These are phyloP conservation scores for Wickerhamiella musiphila DNA, from an alignment of 805 yeast species.

Conservation along the genomic window DNA sequence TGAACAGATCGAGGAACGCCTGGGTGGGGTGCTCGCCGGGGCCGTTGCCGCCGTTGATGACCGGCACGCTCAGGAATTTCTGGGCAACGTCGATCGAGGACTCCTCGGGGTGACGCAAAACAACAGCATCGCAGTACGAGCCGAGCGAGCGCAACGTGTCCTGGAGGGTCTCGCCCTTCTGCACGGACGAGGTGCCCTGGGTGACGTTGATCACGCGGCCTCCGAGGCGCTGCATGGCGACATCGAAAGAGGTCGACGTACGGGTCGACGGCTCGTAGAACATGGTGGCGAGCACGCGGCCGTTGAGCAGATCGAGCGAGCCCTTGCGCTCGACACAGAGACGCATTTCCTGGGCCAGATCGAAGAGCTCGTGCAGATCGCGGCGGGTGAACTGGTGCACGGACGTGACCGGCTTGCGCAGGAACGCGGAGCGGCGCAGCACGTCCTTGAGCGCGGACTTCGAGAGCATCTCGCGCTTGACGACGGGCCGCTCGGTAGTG, in stretches of 20 bases:
- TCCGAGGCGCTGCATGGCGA: conserved; percentile 99
- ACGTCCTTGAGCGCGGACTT: conserved; percentile 64
- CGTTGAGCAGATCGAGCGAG: conserved; percentile 74
- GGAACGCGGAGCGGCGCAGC: conserved; percentile 80
- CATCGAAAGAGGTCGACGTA: conserved; percentile 91
- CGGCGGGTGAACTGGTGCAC: conserved; percentile 77
- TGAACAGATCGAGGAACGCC: conserved; percentile 91
- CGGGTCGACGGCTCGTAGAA: conserved; percentile 98
- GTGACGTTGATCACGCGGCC: conserved; percentile 87
- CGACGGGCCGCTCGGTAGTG: conserved; percentile 15
- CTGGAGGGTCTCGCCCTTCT: conserved; percentile 95
- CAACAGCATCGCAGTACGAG: conserved; percentile 92
- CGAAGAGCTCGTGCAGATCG: conserved; percentile 80
- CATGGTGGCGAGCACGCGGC: conserved; percentile 82
- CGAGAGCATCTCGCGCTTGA: conserved; percentile 20
- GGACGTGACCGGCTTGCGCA: conserved; percentile 72
- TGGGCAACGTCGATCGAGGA: conserved; percentile 89
- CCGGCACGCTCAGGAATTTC: conserved; percentile 91
- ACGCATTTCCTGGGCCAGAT: conserved; percentile 96
- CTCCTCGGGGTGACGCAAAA: conserved; percentile 87
- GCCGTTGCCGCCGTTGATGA: conserved; percentile 96
- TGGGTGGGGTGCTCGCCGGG: conserved; percentile 97
- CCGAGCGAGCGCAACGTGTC: conserved; percentile 92
- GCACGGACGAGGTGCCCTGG: conserved; percentile 78
- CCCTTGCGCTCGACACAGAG: conserved; percentile 94